phyloP scores from a whole-genome alignment of 768 basidiomycete genomes.

The Leccinellum rugosiceps region DNA sequence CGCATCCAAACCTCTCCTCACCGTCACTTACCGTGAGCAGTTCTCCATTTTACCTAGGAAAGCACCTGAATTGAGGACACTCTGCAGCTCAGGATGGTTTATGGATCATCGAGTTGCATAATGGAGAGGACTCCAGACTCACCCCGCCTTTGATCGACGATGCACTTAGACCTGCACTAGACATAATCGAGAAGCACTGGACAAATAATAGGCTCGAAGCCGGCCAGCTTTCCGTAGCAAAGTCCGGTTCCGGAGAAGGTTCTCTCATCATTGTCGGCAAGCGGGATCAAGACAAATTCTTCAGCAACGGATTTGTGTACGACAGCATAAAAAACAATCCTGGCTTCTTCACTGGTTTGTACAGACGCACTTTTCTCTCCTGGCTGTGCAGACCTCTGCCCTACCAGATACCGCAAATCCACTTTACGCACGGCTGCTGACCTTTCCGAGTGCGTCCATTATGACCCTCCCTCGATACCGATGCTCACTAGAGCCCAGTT shows the following conservation, averaged over 20 bases:
- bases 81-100: conserved; percentile 43
- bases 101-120: conserved; percentile 82
- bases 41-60: not conserved
- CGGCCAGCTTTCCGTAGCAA: conserved; percentile 36
- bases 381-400: not conserved
- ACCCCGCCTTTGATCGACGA: conserved; percentile 54
- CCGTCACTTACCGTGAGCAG: conserved; percentile 62
- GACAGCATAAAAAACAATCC: conserved; percentile 48
- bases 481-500: conserved; percentile 42
- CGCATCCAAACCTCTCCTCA: conserved; percentile 48
- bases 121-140: conserved; percentile 71
- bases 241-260: conserved; percentile 45
- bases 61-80: not conserved
- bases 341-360: conserved; percentile 64
- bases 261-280: conserved; percentile 77
- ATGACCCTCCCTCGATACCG: not conserved
- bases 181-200: conserved; percentile 75
- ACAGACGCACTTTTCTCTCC: not conserved
- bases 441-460: conserved; percentile 64
- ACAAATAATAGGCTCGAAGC: conserved; percentile 47
- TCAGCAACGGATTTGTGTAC: conserved; percentile 80
- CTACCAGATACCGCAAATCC: conserved; percentile 70
- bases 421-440: conserved; percentile 61
- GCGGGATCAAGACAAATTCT: conserved; percentile 80
- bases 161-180: conserved; percentile 66